A percentile compares a stretch with the other conserved stretches of the same genome.
These are phyloP conservation scores for Myotisia sp. DNA, from an alignment of 2,329 filamentous ascomycete genomes.

Conservation along the genomic window DNA sequence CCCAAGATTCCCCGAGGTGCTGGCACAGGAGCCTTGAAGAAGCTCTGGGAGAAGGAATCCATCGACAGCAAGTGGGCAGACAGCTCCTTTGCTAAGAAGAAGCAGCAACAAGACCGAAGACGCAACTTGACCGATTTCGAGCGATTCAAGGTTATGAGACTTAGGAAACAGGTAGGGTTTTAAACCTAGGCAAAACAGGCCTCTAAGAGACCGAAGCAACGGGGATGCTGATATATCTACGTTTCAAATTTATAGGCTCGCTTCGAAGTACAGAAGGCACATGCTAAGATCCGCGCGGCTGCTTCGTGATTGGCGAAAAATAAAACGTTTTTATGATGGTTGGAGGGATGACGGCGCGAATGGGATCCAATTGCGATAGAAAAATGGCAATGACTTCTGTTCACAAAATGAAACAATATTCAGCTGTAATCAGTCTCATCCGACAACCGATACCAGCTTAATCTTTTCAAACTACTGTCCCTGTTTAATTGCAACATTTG, in stretches of 20 bases:
- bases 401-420: conserved; percentile 8
- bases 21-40: conserved; percentile 69
- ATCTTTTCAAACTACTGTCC: conserved; percentile 8
- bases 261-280: conserved; percentile 93
- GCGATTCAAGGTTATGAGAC: conserved; percentile 98
- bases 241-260: conserved; percentile 43
- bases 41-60: conserved; percentile 77
- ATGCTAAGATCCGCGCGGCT: conserved; percentile 84
- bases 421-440: conserved; percentile 14
- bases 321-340: conserved; percentile 29
- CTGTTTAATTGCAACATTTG: too few species aligned
- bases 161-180: conserved; percentile 85
- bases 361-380: conserved; percentile 7
- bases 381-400: conserved; percentile 7
- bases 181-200: too few species aligned
- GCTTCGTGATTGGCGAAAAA: conserved; percentile 39
- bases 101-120: conserved; percentile 70
- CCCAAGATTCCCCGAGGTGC: conserved; percentile 71
- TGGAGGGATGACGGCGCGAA: conserved; percentile 26
- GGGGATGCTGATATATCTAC: conserved; percentile 1
- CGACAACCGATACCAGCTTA: conserved; percentile 10
- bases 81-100: conserved; percentile 90
- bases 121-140: conserved; percentile 94
- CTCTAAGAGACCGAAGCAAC: too few species aligned
- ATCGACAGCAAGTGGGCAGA: conserved; percentile 89